A percentile compares a stretch with the other conserved stretches of the same genome.
These are phyloP conservation scores for Yamadazyma trypodendri DNA, from an alignment of 1,139 yeast genomes.

Conservation along the genomic window DNA sequence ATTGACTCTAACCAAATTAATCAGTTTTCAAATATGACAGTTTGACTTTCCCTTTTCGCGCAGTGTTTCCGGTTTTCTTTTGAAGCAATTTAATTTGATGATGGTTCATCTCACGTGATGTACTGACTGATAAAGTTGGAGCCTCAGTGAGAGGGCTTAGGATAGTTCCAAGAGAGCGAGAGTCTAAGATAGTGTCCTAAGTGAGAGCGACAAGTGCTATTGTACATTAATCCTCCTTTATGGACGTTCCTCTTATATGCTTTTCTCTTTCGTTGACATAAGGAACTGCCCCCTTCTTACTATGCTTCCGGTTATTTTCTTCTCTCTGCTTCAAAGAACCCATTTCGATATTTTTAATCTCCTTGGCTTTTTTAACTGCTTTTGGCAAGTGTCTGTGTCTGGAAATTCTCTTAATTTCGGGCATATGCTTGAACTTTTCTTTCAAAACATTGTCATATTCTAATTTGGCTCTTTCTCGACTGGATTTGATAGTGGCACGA, in stretches of 20 bases:
- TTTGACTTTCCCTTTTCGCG: conserved; percentile 1
- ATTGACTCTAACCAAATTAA: neutral
- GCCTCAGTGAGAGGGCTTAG: no score
- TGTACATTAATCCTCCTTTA: conserved; percentile 48
- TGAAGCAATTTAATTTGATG: conserved; percentile 14
- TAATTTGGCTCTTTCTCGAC: conserved; percentile 76
- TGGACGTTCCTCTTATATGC: conserved; percentile 82
- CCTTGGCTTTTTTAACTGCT: conserved; percentile 83
- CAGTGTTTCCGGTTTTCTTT: conserved; percentile 2
- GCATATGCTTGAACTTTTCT: conserved; percentile 93
- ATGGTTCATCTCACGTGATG: conserved; percentile 4
- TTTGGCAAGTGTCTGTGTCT: conserved; percentile 91
- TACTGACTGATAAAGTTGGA: neutral
- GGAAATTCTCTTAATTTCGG: conserved; percentile 85
- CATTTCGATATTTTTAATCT: conserved; percentile 74
- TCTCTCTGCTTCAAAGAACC: conserved; percentile 76
- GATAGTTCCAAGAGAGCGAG: neutral
- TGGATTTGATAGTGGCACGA: conserved; percentile 74
- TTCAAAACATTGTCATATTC: conserved; percentile 91
- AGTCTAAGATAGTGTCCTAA: no score
- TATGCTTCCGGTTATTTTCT: conserved; percentile 75
- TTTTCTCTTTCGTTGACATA: conserved; percentile 72
- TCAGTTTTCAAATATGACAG: conserved; percentile 1
- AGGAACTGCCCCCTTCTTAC: conserved; percentile 66
- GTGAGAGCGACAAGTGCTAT: no score